Evolutionary conservation across 1,139 yeast genomes (phyloP), one percentile per base, ranked within the genome.

Genomic region (Pichia sp.): DNA sequence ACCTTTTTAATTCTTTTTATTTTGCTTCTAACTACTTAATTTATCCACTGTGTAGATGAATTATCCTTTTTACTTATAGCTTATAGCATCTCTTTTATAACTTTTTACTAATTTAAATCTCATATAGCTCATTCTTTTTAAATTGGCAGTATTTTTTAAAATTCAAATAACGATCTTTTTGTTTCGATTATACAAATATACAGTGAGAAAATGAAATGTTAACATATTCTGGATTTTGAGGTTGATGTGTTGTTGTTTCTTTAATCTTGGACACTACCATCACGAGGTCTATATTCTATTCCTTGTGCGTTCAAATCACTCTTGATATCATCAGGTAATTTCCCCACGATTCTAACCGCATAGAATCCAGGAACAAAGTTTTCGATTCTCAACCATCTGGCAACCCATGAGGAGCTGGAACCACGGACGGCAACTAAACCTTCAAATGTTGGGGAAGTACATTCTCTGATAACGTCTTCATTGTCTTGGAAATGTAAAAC

Each of bases 371-470:
- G 86, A 28, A 82, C 85, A 63, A 90, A 90, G 24, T 89, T 85
- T 60, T 89, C 96, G 24, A 93, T 85, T 67, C 97, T 81, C 50
- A 93, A 73, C 99, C 99, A 93, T 62, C 89, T 80, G 20, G 97
- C 97, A 30, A 90, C 98, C 99, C 99, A 93, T 3, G 97, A 89
- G 36, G 77, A 81, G 46, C 81, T 81, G 41, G 93, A 91, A 51
- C 85, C 90, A 45, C 96, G 90, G 55, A 90, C 76, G 1, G 98
- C 97, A 11, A 93, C 96, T 40, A 87, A 73, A 0, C 99, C 99
- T 70, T 93, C 99, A 63, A 90, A 94, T 1, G 96, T 82, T 35
- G 98, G 98, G 24, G 96, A 89, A 4, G 99, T 93, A 64, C 96
- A 90, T 61, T 90, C 96, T 65, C 87, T 86, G 27, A 85, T 86